Evolutionary conservation across 495 filamentous ascomycete species (phyloP).

Genomic region (Choiromyces venosus): DNA sequence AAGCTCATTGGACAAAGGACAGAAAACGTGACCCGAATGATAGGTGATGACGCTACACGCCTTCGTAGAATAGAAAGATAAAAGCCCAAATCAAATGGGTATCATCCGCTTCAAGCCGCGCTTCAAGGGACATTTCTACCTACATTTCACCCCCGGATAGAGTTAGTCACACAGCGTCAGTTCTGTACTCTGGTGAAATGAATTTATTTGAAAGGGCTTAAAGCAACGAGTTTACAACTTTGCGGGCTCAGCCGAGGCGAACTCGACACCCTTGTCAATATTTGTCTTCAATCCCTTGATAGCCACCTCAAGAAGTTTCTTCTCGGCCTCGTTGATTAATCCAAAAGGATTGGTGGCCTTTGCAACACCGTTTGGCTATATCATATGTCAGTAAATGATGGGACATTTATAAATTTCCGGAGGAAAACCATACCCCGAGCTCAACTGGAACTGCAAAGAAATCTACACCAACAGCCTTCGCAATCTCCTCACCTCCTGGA

Average conservation of each 20-base stretch:
- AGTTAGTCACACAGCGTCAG: neutral
- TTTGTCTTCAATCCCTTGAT: constrained; percentile 77
- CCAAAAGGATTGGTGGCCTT: constrained; percentile 74
- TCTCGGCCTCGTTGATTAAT: constrained; percentile 70
- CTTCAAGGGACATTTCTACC: neutral
- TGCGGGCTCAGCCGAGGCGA: constrained; percentile 47
- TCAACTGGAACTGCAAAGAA: constrained; percentile 95
- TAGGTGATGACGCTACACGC: neutral
- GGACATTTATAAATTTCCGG: constrained; percentile 16
- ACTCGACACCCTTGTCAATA: constrained; percentile 87
- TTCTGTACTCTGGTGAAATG: neutral
- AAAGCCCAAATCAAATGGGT: neutral
- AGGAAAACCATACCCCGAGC: constrained; percentile 67
- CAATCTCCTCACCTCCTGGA: constrained; percentile 75
- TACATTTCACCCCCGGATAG: neutral
- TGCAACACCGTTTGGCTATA: constrained; percentile 70
- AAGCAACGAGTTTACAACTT: constrained; percentile 41
- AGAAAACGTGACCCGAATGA: neutral
- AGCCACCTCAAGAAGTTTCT: constrained; percentile 71
- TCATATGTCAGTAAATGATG: constrained; percentile 42
- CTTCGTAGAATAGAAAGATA: neutral
- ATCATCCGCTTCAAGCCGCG: neutral
- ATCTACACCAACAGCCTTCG: constrained; percentile 65
- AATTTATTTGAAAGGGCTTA: neutral
- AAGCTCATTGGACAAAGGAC: neutral